Percentiles rank a stretch among this genome's conserved stretches.
Conservation (phyloP, 345 rosid species). For the Lepidium sativum region DNA sequence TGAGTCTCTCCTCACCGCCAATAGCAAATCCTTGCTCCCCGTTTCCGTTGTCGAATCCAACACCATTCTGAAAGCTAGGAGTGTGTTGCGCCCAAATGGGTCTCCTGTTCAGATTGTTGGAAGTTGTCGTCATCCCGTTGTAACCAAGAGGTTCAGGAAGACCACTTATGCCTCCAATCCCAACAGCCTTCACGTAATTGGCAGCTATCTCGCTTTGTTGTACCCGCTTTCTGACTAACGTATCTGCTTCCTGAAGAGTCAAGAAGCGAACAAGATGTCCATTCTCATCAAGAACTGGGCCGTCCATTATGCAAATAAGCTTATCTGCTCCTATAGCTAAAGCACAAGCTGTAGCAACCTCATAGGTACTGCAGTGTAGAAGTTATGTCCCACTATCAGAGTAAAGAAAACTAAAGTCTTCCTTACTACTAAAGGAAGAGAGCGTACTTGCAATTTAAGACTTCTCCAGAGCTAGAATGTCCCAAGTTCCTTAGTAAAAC, state of each 20-base stretch:
- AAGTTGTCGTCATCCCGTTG: slow-evolving; percentile 30
- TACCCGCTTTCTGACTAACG: slow-evolving; percentile 67
- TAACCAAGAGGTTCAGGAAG: slow-evolving; percentile 34
- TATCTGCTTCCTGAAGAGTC: slow-evolving; percentile 88
- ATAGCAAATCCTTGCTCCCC: slow-evolving; percentile 97
- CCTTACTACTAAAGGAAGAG: not conserved
- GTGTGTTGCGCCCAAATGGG: slow-evolving; percentile 26
- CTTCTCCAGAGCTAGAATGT: slow-evolving; percentile 93
- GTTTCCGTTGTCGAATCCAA: slow-evolving; percentile 82
- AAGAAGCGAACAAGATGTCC: slow-evolving; percentile 79
- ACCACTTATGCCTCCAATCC: slow-evolving; percentile 33
- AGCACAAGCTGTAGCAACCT: slow-evolving; percentile 99
- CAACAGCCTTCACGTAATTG: slow-evolving; percentile 82
- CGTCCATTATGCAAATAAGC: slow-evolving; percentile 87
- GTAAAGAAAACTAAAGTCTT: not conserved
- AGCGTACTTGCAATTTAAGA: slow-evolving; percentile 94
- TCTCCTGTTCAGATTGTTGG: slow-evolving; percentile 34
- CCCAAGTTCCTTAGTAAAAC: slow-evolving; percentile 87
- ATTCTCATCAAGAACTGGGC: slow-evolving; percentile 79
- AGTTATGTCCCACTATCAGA: slow-evolving; percentile 6
- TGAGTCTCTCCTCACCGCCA: slow-evolving; percentile 82
- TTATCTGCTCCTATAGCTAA: slow-evolving; percentile 90
- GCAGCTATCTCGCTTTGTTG: slow-evolving; percentile 92
- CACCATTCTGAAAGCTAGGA: slow-evolving; percentile 69
- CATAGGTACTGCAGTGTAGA: slow-evolving; percentile 64